Evolutionary conservation across 2,329 filamentous ascomycete species (phyloP).

Genomic region (Pestalotiopsis sp.): DNA sequence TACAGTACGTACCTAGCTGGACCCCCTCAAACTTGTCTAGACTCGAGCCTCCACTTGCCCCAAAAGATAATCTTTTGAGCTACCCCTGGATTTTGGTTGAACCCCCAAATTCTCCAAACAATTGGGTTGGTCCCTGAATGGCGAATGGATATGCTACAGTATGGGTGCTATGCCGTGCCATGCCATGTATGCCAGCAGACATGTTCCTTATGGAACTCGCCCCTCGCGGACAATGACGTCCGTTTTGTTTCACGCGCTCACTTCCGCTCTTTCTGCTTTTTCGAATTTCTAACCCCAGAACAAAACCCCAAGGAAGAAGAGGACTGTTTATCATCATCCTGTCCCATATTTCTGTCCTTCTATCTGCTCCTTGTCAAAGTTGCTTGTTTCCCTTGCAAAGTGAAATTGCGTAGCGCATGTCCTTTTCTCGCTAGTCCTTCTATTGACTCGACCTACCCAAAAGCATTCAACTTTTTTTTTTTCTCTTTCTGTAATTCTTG

Average conservation of each 20-base stretch:
- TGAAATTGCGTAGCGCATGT: not conserved
- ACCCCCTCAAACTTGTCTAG: not conserved
- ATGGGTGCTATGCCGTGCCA: no score
- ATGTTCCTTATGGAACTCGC: not conserved
- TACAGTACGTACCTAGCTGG: no score
- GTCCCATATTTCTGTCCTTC: not conserved
- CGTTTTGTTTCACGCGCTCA: not conserved
- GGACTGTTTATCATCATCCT: not conserved
- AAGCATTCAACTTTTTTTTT: not conserved
- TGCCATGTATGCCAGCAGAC: no score
- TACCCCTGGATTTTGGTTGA: conserved; percentile 4
- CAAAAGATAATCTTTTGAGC: not conserved
- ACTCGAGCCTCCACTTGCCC: conserved; percentile 2
- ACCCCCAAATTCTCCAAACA: conserved; percentile 9
- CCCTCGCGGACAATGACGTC: conserved; percentile 8
- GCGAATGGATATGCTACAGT: no score
- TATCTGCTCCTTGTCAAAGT: not conserved
- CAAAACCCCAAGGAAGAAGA: not conserved
- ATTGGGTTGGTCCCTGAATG: conserved; percentile 10
- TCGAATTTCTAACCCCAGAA: not conserved
- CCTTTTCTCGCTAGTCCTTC: not conserved
- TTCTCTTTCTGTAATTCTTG: not conserved
- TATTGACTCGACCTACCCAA: not conserved
- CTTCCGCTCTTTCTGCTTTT: not conserved
- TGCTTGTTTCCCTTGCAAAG: not conserved